Conservation (phyloP, 2,329 filamentous ascomycete species). For the Colletotrichum phormii region DNA sequence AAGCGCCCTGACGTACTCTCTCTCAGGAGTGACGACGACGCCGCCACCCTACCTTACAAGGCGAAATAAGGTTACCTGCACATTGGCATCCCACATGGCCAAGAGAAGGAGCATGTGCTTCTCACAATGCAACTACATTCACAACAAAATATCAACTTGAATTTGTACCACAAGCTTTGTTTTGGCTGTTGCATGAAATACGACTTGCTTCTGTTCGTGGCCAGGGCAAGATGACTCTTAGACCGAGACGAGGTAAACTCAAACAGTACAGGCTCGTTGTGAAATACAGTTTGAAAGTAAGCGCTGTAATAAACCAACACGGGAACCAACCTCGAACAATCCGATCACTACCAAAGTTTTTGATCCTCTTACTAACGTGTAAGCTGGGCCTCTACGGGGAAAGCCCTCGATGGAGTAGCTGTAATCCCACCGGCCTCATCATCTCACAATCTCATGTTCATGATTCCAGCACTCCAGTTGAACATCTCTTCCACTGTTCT, state of each 20-base stretch:
- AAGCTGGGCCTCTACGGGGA: background rate
- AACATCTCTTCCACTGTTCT: constrained; percentile 16
- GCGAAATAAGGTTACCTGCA: background rate
- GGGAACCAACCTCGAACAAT: background rate
- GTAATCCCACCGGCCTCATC: background rate
- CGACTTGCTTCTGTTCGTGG: background rate
- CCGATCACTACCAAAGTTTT: background rate
- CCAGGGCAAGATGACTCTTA: background rate
- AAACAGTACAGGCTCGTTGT: too few relatives aligned
- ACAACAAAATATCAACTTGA: background rate
- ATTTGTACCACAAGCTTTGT: background rate
- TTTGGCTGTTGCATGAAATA: background rate
- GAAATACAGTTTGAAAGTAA: background rate
- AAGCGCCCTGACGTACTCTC: background rate
- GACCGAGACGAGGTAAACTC: background rate
- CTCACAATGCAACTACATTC: background rate
- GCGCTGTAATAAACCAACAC: background rate
- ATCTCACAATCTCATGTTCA: background rate
- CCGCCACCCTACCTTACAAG: background rate
- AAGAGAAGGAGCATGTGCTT: background rate
- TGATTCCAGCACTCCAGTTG: constrained; percentile 21
- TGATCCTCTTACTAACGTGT: background rate
- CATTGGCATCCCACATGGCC: background rate
- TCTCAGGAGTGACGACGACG: background rate
- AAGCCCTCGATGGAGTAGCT: background rate